These are phyloP conservation scores for Cucurbitaria berberidis DNA, from an alignment of 2,329 filamentous ascomycete genomes.

Conservation along the genomic window DNA sequence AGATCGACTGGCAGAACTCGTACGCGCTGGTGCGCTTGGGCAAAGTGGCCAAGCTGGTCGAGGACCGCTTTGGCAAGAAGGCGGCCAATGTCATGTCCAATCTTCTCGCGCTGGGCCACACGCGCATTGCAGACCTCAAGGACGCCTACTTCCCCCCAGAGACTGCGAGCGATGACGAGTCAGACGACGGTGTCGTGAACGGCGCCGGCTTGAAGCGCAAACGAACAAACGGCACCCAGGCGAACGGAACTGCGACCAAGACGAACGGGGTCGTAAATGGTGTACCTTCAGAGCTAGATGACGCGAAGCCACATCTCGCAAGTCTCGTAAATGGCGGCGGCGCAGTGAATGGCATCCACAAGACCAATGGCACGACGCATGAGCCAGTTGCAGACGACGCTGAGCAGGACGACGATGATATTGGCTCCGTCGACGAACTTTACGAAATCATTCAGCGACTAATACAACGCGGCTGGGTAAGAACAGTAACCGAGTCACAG, in stretches of 20 bases:
- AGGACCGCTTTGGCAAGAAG: conserved; percentile 74
- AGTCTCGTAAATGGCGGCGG: conserved; percentile 14
- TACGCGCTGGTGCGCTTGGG: conserved; percentile 83
- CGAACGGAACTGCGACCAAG: conserved; percentile 24
- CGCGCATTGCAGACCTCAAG: conserved; percentile 72
- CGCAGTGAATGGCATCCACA: conserved; percentile 15
- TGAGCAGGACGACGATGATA: conserved; percentile 35
- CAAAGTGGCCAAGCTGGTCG: conserved; percentile 78
- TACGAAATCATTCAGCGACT: conserved; percentile 55
- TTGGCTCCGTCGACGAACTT: conserved; percentile 49
- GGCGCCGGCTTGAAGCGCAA: conserved; percentile 32
- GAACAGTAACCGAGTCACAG: conserved; percentile 61
- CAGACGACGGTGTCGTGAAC: conserved; percentile 36
- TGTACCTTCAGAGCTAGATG: conserved; percentile 11
- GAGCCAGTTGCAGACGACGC: conserved; percentile 6
- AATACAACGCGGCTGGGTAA: conserved; percentile 70
- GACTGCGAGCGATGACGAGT: conserved; percentile 41
- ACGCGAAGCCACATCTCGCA: conserved; percentile 4
- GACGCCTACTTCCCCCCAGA: conserved; percentile 62
- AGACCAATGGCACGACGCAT: conserved; percentile 14
- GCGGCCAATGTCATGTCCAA: conserved; percentile 77
- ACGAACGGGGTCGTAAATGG: conserved; percentile 24
- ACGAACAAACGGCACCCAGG: conserved; percentile 26
- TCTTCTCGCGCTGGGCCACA: conserved; percentile 78
- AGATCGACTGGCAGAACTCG: conserved; percentile 78